These are phyloP conservation scores for Penicillium argentinense DNA, from an alignment of 495 filamentous ascomycete genomes.

Conservation along the genomic window DNA sequence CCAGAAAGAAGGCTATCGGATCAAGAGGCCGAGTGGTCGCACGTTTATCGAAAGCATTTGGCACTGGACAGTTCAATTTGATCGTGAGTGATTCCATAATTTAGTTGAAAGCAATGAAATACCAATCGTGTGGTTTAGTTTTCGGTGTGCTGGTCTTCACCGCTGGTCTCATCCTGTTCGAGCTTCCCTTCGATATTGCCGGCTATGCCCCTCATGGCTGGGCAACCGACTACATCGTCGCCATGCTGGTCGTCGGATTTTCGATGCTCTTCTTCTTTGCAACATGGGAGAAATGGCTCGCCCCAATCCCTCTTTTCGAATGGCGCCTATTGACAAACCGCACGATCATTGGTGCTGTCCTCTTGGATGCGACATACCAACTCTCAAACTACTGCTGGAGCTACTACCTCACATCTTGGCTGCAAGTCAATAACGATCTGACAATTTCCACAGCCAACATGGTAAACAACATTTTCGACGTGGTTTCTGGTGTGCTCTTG, in stretches of 20 bases:
- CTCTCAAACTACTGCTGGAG: conserved; percentile 45
- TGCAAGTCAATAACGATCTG: conserved; percentile 66
- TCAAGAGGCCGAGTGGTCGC: conserved; percentile 24
- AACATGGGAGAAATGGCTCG: conserved; percentile 51
- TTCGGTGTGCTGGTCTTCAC: conserved; percentile 54
- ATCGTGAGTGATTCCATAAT: conserved; percentile 22
- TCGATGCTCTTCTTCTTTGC: conserved; percentile 51
- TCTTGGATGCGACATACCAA: conserved; percentile 48
- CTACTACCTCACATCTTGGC: conserved; percentile 59
- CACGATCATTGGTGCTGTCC: conserved; percentile 57
- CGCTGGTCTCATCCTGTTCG: conserved; percentile 56
- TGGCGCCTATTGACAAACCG: conserved; percentile 39
- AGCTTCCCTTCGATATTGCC: conserved; percentile 53
- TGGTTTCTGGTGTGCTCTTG: conserved; percentile 40
- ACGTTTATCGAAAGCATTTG: conserved; percentile 14
- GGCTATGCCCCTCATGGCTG: conserved; percentile 37
- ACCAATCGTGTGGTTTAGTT: conserved; percentile 1
- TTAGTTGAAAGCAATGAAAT: conserved; percentile 3
- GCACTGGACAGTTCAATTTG: conserved; percentile 21
- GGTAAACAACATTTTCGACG: conserved; percentile 46
- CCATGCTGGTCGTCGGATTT: conserved; percentile 53
- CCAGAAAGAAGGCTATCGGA: conserved; percentile 33
- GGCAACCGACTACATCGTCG: conserved; percentile 47
- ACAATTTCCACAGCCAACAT: conserved; percentile 51
- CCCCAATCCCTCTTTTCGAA: conserved; percentile 54